Percentiles rank a stretch among this genome's conserved stretches.
These are phyloP conservation scores for Rugonectria rugulosa DNA, from an alignment of 2,329 filamentous ascomycete genomes.

Conservation along the genomic window DNA sequence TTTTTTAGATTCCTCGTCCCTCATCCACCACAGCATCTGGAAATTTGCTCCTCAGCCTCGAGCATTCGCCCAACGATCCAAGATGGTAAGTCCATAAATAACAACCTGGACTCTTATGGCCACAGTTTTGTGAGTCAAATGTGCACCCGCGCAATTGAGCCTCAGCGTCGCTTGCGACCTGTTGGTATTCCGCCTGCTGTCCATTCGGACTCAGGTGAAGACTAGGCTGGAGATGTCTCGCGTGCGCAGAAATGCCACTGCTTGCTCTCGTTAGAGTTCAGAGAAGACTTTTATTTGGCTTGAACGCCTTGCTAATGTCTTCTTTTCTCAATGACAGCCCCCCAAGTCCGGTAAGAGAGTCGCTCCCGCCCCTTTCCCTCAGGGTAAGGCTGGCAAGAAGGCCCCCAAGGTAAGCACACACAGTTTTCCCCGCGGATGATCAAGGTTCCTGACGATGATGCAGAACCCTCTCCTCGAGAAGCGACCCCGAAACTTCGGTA, in stretches of 20 bases:
- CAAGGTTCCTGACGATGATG: constrained; percentile 3
- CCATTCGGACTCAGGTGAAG: constrained; percentile 57
- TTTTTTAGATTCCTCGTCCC: constrained; percentile 36
- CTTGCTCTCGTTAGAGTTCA: constrained; percentile 88
- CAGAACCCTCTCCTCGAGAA: constrained; percentile 99
- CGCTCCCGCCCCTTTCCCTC: constrained; percentile 94
- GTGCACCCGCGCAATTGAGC: constrained; percentile 45
- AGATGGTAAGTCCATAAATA: constrained; percentile 51
- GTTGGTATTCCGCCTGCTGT: constrained; percentile 46
- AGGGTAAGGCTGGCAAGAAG: constrained; percentile 97
- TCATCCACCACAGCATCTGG: constrained; percentile 41
- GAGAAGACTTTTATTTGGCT: constrained; percentile 77
- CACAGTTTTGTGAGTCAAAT: constrained; percentile 48
- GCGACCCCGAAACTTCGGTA: constrained; percentile 95
- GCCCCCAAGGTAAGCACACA: constrained; percentile 82
- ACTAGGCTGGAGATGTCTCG: constrained; percentile 69
- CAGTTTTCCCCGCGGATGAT: too few species aligned
- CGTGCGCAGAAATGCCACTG: constrained; percentile 62
- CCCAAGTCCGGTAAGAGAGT: constrained; percentile 98
- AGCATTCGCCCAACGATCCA: constrained; percentile 48
- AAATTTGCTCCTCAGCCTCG: constrained; percentile 46
- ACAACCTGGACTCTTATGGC: constrained; percentile 48
- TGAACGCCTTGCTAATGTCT: constrained; percentile 91
- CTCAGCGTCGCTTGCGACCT: constrained; percentile 42
- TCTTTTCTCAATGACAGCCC: constrained; percentile 99